Conservation (phyloP, 75 land plant genomes). For the Cryptomeria japonica region DNA sequence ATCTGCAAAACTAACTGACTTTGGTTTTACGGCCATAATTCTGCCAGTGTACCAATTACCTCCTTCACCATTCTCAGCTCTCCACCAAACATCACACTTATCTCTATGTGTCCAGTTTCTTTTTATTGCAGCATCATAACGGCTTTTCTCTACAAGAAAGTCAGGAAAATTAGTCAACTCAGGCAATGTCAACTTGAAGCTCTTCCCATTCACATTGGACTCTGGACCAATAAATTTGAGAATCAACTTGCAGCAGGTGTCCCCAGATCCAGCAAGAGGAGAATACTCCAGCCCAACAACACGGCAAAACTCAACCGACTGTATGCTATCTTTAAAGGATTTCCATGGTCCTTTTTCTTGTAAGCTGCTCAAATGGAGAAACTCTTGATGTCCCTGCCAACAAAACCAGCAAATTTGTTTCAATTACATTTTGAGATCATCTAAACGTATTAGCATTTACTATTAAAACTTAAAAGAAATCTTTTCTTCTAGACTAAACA, state of each 20-base stretch:
- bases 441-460: neutral
- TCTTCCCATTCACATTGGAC: conserved; percentile 37
- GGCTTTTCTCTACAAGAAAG: conserved; percentile 75
- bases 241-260: conserved; percentile 79
- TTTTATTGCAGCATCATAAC: conserved; percentile 71
- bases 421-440: neutral
- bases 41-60: conserved; percentile 92
- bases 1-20: conserved; percentile 71
- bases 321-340: conserved; percentile 28
- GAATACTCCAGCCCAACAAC: conserved; percentile 67
- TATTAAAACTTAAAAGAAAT: neutral
- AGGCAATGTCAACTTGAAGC: conserved; percentile 72
- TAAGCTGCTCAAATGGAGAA: conserved; percentile 22
- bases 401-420: conserved; percentile 4
- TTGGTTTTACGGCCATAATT: conserved; percentile 59
- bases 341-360: conserved; percentile 74
- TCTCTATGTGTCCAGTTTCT: conserved; percentile 83
- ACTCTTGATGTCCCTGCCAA: conserved; percentile 93
- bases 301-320: conserved; percentile 80
- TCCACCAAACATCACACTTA: conserved; percentile 97
- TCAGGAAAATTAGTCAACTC: conserved; percentile 79
- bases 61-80: conserved; percentile 70
- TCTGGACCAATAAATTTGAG: conserved; percentile 61
- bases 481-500: conserved; percentile 6
- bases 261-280: conserved; percentile 72